These are phyloP conservation scores for Zygoascus tannicola DNA, from an alignment of 805 yeast species.

Conservation along the genomic window DNA sequence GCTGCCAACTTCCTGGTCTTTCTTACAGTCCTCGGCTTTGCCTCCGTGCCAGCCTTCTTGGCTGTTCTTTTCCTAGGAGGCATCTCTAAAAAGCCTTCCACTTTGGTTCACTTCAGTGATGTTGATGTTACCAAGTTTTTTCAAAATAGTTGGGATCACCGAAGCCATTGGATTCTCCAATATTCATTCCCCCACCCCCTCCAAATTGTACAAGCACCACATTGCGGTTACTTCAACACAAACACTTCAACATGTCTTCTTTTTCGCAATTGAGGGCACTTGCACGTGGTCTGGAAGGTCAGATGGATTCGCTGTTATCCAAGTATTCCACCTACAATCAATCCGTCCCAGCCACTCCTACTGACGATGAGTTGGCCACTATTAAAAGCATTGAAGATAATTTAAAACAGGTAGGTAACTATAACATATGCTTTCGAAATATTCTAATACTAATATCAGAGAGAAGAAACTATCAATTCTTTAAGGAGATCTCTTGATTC, in stretches of 20 bases:
- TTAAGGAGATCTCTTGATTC: constrained; percentile 48
- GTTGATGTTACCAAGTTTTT: too few relatives aligned
- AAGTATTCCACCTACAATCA: constrained; percentile 47
- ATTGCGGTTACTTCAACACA: too few relatives aligned
- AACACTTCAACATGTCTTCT: constrained; percentile 30
- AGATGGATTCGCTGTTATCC: constrained; percentile 46
- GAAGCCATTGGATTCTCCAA: too few relatives aligned
- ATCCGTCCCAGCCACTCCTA: constrained; percentile 39
- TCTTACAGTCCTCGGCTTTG: not conserved
- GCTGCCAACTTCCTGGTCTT: constrained; percentile 3
- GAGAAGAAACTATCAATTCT: constrained; percentile 46
- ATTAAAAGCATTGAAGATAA: constrained; percentile 42
- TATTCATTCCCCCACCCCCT: too few relatives aligned
- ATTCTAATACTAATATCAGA: constrained; percentile 19
- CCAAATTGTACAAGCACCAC: too few relatives aligned
- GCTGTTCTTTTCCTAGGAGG: constrained; percentile 6
- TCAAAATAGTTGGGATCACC: too few relatives aligned
- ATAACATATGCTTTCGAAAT: constrained; percentile 15
- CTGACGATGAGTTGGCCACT: constrained; percentile 39
- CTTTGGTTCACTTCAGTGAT: too few relatives aligned
- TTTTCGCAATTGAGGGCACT: constrained; percentile 63
- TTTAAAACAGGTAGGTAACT: constrained; percentile 33
- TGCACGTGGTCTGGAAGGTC: constrained; percentile 60
- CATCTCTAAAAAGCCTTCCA: too few relatives aligned
- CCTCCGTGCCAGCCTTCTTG: constrained; percentile 4